These are phyloP conservation scores for Epichloe sylvatica DNA, from an alignment of 2,329 filamentous ascomycete genomes.

Conservation along the genomic window DNA sequence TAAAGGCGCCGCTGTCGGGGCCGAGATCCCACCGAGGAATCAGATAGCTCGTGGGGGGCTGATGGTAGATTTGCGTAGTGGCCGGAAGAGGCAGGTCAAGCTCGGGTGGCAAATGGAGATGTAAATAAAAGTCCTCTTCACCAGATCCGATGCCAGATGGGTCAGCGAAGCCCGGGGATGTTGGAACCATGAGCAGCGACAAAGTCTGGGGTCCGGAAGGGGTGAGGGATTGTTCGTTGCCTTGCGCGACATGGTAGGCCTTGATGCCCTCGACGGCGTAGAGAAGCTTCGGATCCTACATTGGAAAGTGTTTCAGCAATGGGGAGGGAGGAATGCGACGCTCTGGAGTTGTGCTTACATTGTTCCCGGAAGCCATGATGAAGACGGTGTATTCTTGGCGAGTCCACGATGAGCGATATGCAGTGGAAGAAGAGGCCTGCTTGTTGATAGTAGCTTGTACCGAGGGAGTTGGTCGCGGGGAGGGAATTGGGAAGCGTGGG, in stretches of 20 bases:
- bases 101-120: slow-evolving; percentile 87
- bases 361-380: slow-evolving; percentile 19
- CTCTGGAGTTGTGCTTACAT: slow-evolving; percentile 12
- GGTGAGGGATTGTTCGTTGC: slow-evolving; percentile 70
- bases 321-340: not conserved
- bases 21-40: slow-evolving; percentile 93
- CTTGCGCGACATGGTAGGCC: slow-evolving; percentile 82
- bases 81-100: slow-evolving; percentile 86
- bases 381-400: not conserved
- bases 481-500: not conserved
- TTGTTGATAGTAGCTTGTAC: too few species aligned
- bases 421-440: not conserved
- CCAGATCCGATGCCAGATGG: slow-evolving; percentile 37
- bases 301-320: not conserved
- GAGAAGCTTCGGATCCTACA: slow-evolving; percentile 46
- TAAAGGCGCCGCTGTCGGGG: slow-evolving; percentile 78
- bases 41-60: slow-evolving; percentile 87
- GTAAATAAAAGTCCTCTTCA: slow-evolving; percentile 92
- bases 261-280: slow-evolving; percentile 72
- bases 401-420: not conserved
- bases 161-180: slow-evolving; percentile 56
- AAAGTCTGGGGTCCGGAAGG: slow-evolving; percentile 79
- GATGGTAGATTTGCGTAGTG: slow-evolving; percentile 94
- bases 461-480: not conserved
- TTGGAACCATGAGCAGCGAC: slow-evolving; percentile 91